Evolutionary conservation across 1,284 basidiomycete species (phyloP), one percentile per base, ranked within the genome.

Genomic region (Cystobasidiaceae sp.): DNA sequence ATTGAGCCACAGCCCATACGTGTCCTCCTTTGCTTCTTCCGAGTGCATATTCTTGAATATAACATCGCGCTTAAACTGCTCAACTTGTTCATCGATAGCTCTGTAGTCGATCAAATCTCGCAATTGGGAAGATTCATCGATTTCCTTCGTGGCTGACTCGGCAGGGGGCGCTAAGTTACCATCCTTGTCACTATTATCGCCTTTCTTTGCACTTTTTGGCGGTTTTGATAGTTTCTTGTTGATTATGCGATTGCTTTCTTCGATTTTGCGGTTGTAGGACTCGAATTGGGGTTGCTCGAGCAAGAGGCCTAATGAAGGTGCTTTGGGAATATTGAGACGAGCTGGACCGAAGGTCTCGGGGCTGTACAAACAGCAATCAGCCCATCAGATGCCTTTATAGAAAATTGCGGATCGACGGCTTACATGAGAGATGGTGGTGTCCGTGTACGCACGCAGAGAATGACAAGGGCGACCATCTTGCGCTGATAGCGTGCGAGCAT

Each of bases 261-360:
- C 77, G 70, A 91, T 82, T 65, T 82, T 83, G 63, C 78, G 78
- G 75, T 88, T 90, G 79, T 94, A 94, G 7, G 84, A 84, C 55
- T 85, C 82, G 74, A 91, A 93, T 69, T 93, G 84, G 0, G 93
- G 94, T 71, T 91, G 84, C 77, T 97, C 91, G 37, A 99, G 84
- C n/a, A 98, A 80, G 8, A 99, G 82, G 7, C 96, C 96, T n/a
- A 99, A 82, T 0, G 92, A 89, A 13, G 96, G 96, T 78, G 97
- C 96, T 80, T 97, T 97, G 32, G 96, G 96, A 25, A 97, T 84
- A 75, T 91, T 85, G 44, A 94, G 87, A 45, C 81, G 81, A n/a
- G 85, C 83, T 0, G 88, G 86, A 0, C 80, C 80, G 68, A 80
- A 84, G 19, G 80, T 79, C 68, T 82, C 80, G 2, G 78, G 72